phyloP scores from a whole-genome alignment of 139 green algal genomes.

The Chlorella sp. region DNA sequence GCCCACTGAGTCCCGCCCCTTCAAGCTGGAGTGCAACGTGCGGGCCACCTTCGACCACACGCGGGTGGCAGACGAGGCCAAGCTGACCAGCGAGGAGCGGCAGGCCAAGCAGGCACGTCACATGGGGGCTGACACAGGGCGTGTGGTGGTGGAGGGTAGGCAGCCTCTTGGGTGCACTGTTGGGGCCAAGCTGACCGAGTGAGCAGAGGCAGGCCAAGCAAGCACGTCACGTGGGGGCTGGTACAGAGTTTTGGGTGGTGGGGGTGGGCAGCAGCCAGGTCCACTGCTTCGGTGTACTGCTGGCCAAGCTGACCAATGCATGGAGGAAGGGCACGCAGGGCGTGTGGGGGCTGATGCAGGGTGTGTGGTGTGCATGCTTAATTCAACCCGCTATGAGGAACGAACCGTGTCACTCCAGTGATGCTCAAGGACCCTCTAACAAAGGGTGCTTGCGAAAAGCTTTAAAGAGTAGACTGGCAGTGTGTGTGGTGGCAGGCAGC shows the following conservation, averaged over 20 bases:
- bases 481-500: too few relatives aligned
- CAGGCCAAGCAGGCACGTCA: neutral
- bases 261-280: too few relatives aligned
- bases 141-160: too few relatives aligned
- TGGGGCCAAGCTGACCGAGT: neutral
- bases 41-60: neutral
- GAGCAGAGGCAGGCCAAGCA: neutral
- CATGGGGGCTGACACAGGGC: neutral
- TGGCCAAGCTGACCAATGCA: too few relatives aligned
- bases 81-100: conserved; percentile 13
- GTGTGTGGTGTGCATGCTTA: neutral
- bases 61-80: neutral
- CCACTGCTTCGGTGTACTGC: neutral
- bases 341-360: too few relatives aligned
- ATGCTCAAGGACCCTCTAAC: too few relatives aligned
- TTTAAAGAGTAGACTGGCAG: too few relatives aligned
- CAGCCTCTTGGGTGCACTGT: neutral
- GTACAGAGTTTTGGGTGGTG: neutral
- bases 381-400: neutral
- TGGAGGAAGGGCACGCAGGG: too few relatives aligned
- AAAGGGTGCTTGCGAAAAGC: too few relatives aligned
- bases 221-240: neutral
- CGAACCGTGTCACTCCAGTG: too few relatives aligned
- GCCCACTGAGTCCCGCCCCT: neutral
- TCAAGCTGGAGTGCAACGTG: neutral